Percentiles rank a stretch among this genome's conserved stretches.
Evolutionary conservation across 805 yeast genomes (phyloP).

Genomic region (Ogataea kodamae): DNA sequence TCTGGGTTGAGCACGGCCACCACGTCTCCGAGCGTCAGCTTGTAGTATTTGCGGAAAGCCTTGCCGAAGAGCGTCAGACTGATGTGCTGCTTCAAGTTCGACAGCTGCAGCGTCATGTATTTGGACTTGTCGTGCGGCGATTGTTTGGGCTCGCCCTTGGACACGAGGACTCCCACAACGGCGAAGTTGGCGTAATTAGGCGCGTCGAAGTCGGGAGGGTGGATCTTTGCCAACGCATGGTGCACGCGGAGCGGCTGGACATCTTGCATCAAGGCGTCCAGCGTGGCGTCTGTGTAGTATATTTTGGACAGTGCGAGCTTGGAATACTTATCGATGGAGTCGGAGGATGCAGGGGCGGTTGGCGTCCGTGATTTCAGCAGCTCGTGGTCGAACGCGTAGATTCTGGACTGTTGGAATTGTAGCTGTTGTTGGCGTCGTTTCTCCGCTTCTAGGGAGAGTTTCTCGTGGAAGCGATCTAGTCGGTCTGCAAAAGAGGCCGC

Average conservation of each 20-base stretch:
- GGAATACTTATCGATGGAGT: conserved; percentile 47
- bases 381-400: conserved; percentile 37
- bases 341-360: conserved; percentile 27
- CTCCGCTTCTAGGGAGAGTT: conserved; percentile 20
- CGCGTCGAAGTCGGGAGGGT: conserved; percentile 64
- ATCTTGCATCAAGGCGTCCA: conserved; percentile 41
- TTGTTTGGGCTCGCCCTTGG: conserved; percentile 51
- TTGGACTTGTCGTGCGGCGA: conserved; percentile 42
- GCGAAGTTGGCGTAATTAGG: conserved; percentile 78
- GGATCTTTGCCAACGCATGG: conserved; percentile 59
- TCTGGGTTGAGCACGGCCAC: conserved; percentile 74
- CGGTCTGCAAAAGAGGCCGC: conserved; percentile 13
- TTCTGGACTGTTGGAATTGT: conserved; percentile 34
- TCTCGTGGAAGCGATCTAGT: conserved; percentile 9
- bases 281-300: conserved; percentile 38
- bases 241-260: conserved; percentile 56
- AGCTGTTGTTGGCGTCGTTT: conserved; percentile 21
- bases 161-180: conserved; percentile 64
- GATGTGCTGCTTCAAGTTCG: conserved; percentile 62
- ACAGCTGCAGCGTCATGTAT: conserved; percentile 58
- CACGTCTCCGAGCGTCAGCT: conserved; percentile 68
- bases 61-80: conserved; percentile 62
- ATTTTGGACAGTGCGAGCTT: conserved; percentile 42
- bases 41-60: conserved; percentile 71
- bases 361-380: conserved; percentile 26